Evolutionary conservation across 1,284 basidiomycete genomes (phyloP), one percentile per base, ranked within the genome.

Genomic region (Trichosporon inkin): DNA sequence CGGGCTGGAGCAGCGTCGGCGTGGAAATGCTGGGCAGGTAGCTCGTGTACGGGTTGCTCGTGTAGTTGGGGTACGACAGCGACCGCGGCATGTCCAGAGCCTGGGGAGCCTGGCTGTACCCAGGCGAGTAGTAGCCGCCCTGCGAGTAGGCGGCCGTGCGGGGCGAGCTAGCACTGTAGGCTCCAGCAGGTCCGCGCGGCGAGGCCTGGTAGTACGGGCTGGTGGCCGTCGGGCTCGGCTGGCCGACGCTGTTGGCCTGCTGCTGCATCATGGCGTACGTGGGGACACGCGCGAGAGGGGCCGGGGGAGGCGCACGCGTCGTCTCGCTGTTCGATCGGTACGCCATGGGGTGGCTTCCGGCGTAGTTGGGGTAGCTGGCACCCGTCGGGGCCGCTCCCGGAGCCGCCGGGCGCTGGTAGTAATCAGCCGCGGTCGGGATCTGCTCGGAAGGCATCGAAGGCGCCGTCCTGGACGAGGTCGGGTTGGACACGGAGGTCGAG

Each of bases 41-140:
- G 38, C 38, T 40, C 24, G 62, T 44, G 62, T 72, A 70, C 7
- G 67, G 63, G 39, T 64, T 65, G 13, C 44, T 37, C 16, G 59
- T 38, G 54, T 72, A 72, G 40, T 68, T 69, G 13, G 73, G 70
- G 62, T 75, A 76, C 7, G 71, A 68, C n/a, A 75, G 62, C 7
- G 73, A 75, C 35, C 74, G 65, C 22, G 74, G 73, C 74, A 76
- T 74, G 35, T 76, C 74, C 17, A 71, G 65, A 4, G 70, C 67
- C 19, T 54, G 53, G 10, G 62, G 59, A 13, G 54, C 54, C 51
- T 49, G 52, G 14, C 60, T 38, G 55, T 69, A 67, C 10, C 60
- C 63, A 10, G 62, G 49, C n/a, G 61, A 55, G 44, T 65, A 66
- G 55, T 66, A 67, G 16, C 57, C 56, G 16, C 56, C 60, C 52